Evolutionary conservation across 2,329 filamentous ascomycete species (phyloP).

Genomic region (Cladorrhinum sp.): DNA sequence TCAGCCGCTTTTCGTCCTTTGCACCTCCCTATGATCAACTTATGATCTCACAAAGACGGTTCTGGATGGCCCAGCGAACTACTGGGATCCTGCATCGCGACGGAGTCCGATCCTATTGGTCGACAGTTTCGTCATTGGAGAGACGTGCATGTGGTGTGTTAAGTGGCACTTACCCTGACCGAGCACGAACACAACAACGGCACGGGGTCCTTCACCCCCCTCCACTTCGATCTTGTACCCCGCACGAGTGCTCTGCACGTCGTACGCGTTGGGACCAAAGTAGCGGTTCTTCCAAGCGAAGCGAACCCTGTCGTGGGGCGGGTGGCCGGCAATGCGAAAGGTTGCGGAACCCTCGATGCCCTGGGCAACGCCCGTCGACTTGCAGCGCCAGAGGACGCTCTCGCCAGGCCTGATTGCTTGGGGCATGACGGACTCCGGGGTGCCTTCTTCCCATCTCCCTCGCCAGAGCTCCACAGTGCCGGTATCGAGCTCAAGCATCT

Average conservation of each 20-base stretch:
- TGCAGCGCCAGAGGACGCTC: conserved; percentile 7
- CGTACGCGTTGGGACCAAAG: conserved; percentile 1
- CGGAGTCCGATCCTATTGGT: not conserved
- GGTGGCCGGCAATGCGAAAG: conserved; percentile 1
- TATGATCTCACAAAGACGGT: not conserved
- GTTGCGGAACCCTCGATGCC: conserved; percentile 10
- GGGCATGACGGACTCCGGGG: not conserved
- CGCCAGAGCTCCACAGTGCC: not conserved
- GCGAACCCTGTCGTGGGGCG: conserved; percentile 9
- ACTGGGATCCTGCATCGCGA: not conserved
- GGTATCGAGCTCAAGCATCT: not conserved
- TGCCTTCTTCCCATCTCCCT: not conserved
- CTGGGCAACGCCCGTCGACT: conserved; percentile 3
- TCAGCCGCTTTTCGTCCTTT: not conserved
- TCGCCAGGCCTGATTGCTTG: conserved; percentile 2
- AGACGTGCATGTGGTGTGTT: not conserved
- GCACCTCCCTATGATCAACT: not conserved
- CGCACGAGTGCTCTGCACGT: not conserved
- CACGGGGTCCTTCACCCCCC: not conserved
- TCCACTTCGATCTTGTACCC: not conserved
- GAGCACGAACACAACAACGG: not conserved
- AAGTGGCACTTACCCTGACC: not conserved
- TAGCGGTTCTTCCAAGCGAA: conserved; percentile 11
- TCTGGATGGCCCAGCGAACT: not conserved
- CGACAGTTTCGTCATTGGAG: not conserved